Evolutionary conservation across 2,329 filamentous ascomycete genomes (phyloP).

Genomic region (Blumeriella jaapii): DNA sequence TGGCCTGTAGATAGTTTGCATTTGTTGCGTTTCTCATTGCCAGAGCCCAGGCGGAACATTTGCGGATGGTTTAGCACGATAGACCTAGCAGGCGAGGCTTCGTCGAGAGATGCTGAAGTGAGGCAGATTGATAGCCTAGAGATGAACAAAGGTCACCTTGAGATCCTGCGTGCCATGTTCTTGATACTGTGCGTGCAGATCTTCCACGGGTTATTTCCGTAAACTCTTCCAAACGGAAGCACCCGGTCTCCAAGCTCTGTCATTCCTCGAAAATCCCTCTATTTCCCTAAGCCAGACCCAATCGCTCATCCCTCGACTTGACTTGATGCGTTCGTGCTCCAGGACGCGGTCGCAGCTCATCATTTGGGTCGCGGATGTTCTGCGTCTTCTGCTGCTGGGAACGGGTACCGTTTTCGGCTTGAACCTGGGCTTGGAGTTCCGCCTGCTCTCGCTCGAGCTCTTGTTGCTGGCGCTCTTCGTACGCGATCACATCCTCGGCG

Average conservation of each 20-base stretch:
- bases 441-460: constrained; percentile 17
- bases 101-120: too few species aligned
- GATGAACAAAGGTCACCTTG: too few species aligned
- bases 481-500: constrained; percentile 56
- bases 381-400: constrained; percentile 11
- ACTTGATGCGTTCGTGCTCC: constrained; percentile 17
- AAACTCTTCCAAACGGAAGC: too few species aligned
- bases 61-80: too few species aligned
- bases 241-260: too few species aligned
- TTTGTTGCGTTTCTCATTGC: neutral
- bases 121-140: too few species aligned
- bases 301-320: constrained; percentile 29
- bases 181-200: too few species aligned
- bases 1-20: constrained; percentile 3
- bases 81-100: too few species aligned
- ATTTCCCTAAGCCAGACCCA: constrained; percentile 23
- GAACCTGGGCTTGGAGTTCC: constrained; percentile 15
- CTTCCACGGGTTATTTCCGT: too few species aligned
- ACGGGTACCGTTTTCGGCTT: constrained; percentile 18
- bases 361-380: constrained; percentile 16
- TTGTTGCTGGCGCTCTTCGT: constrained; percentile 49
- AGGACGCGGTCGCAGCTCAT: constrained; percentile 14
- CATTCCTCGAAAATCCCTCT: constrained; percentile 14
- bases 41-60: too few species aligned
- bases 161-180: too few species aligned